Evolutionary conservation across 805 yeast species (phyloP), one percentile per base, ranked within the genome.

Genomic region (Metschnikowia reukaufii): DNA sequence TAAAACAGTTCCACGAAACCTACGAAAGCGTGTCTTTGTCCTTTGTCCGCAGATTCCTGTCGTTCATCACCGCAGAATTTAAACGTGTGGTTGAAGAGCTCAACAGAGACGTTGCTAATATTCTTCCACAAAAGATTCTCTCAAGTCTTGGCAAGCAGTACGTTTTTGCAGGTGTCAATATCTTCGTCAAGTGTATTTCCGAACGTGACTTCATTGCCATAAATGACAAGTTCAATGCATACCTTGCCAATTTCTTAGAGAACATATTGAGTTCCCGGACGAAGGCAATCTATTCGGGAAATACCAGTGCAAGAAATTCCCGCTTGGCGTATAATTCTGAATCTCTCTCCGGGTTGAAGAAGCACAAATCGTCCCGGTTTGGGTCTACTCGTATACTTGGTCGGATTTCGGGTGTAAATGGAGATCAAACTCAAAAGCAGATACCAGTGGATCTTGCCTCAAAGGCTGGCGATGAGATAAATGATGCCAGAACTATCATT

Each of bases 1-100:
- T 88, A 48, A 75, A 74, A 49, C 89, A 87, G 56, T 83, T 85
- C 57, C 76, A 81, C 48, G 67, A 72, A 13, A 74, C 71, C 4
- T 87, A 85, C 59, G 88, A 83, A 55, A 61, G 66, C 17, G 82
- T 82, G 0, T 73, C 85, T 1, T 56, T 60, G 2, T 64, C 68
- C 4, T 86, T 89, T 57, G 62, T 80, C 29, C 62, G 59, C 16
- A 72, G 77, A 50, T 73, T 81, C 47, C 70, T 60, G 12, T 51
- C 42, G 1, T 82, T 75, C 42, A 52, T 70, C 29, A 54, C 58
- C 21, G 42, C 40, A 2, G 60, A 63, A 40, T 66, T 83, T 50
- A 68, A 66, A 12, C 47, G 57, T 3, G 69, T 75, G 27, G 73
- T 86, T 44, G 67, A 64, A 23, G 63, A 60, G 18, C 68, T 72